phyloP scores from a whole-genome alignment of 108 stramenopile genomes.

The Skeletonema potamos region DNA sequence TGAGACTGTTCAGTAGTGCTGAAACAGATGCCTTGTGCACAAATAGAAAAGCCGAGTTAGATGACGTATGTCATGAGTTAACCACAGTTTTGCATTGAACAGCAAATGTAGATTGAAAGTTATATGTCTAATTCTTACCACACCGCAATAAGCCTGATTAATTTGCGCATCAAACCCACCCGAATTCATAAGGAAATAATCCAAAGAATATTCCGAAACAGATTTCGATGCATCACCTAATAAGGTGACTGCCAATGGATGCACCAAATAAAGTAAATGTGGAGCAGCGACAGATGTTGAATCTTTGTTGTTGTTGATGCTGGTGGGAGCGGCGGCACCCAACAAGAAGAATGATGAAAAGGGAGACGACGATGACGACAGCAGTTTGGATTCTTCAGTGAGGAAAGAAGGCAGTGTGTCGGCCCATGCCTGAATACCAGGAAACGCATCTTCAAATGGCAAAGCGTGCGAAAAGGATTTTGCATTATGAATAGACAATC shows the following conservation, averaged over 20 bases:
- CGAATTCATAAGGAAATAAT: conserved; percentile 67
- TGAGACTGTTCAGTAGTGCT: conserved; percentile 72
- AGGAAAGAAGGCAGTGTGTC: neutral
- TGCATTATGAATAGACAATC: neutral
- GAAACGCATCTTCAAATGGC: conserved; percentile 25
- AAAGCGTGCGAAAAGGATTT: conserved; percentile 26
- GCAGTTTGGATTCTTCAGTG: neutral
- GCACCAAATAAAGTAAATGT: conserved; percentile 37
- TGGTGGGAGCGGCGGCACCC: neutral
- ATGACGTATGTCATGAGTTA: no score
- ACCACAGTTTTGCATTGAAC: no score
- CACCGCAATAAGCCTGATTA: conserved; percentile 85
- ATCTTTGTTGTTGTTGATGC: neutral
- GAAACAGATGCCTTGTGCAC: conserved; percentile 53
- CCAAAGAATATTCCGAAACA: conserved; percentile 36
- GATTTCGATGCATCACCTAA: conserved; percentile 29
- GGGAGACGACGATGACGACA: neutral
- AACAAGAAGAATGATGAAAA: neutral
- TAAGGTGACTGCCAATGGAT: conserved; percentile 21
- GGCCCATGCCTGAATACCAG: neutral
- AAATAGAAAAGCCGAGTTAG: no score
- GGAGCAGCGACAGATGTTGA: neutral
- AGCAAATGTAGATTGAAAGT: no score
- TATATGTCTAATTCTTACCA: conserved; percentile 24
- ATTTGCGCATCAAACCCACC: conserved; percentile 83